These are phyloP conservation scores for Malus hybrid DNA, from an alignment of 331 rosid genomes.

Conservation along the genomic window DNA sequence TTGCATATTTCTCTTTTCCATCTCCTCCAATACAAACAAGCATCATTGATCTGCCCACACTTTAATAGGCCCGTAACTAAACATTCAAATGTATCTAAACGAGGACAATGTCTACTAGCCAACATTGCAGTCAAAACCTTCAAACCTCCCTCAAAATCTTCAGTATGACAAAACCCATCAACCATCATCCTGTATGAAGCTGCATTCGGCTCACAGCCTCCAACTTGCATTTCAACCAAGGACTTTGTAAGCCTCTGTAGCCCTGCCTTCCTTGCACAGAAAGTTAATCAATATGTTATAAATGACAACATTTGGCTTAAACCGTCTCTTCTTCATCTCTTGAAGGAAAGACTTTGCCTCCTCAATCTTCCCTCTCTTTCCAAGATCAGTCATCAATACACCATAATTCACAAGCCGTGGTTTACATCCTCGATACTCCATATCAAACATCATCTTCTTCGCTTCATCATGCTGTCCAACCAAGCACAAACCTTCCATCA, in stretches of 20 bases:
- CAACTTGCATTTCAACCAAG: conserved; percentile 60
- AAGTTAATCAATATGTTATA: conserved; percentile 60
- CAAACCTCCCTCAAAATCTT: conserved; percentile 51
- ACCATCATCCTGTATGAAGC: conserved; percentile 59
- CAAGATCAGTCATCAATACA: conserved; percentile 69
- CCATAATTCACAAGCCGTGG: conserved; percentile 49
- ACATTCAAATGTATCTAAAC: conserved; percentile 48
- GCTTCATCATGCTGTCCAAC: conserved; percentile 51
- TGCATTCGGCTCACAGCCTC: conserved; percentile 57
- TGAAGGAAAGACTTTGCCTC: conserved; percentile 48
- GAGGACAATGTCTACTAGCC: conserved; percentile 54
- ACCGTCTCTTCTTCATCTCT: conserved; percentile 59
- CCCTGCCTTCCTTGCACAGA: conserved; percentile 67
- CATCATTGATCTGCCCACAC: conserved; percentile 42
- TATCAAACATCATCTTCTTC: conserved; percentile 73
- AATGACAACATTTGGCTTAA: conserved; percentile 61
- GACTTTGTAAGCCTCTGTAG: conserved; percentile 51
- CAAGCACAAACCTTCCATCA: conserved; percentile 69
- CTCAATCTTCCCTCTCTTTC: conserved; percentile 64
- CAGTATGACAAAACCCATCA: conserved; percentile 54
- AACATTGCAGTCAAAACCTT: conserved; percentile 61
- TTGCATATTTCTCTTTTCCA: conserved; percentile 42
- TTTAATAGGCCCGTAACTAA: conserved; percentile 48
- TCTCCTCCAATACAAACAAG: conserved; percentile 71
- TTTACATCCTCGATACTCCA: conserved; percentile 78